Conservation (phyloP, 1,284 basidiomycete species). For the Kwoniella shivajii region DNA sequence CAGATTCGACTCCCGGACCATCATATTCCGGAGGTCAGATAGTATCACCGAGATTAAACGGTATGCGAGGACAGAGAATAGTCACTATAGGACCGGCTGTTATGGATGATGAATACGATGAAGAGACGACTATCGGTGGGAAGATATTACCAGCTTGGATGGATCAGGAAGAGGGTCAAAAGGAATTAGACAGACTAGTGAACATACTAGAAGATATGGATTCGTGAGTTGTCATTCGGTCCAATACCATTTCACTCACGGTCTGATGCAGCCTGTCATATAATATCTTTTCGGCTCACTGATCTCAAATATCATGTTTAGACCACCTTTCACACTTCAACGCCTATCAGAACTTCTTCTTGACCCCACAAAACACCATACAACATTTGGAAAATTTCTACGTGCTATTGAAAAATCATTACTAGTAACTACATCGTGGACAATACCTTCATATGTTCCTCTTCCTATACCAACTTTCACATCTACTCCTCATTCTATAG, state of each 20-base stretch:
- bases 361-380: slow-evolving; percentile 72
- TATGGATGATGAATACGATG: slow-evolving; percentile 42
- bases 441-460: slow-evolving; percentile 39
- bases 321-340: slow-evolving; percentile 89
- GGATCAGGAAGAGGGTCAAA: slow-evolving; percentile 65
- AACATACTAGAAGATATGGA: slow-evolving; percentile 70
- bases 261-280: too few relatives aligned
- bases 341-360: slow-evolving; percentile 83
- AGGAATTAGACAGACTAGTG: slow-evolving; percentile 64
- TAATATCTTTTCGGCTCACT: too few relatives aligned
- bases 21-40: slow-evolving; percentile 2
- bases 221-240: slow-evolving; percentile 29
- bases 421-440: slow-evolving; percentile 72
- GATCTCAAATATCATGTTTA: too few relatives aligned
- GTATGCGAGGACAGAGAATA: slow-evolving; percentile 11
- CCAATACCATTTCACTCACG: not conserved
- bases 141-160: slow-evolving; percentile 59
- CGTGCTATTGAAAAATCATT: slow-evolving; percentile 83
- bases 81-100: slow-evolving; percentile 13
- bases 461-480: slow-evolving; percentile 2
- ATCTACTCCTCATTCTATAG: not conserved
- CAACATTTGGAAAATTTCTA: slow-evolving; percentile 80
- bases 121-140: slow-evolving; percentile 53
- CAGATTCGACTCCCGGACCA: not conserved
- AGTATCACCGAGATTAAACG: slow-evolving; percentile 8